Evolutionary conservation across 2,329 filamentous ascomycete species (phyloP).

Genomic region (Colletotrichum filicis): DNA sequence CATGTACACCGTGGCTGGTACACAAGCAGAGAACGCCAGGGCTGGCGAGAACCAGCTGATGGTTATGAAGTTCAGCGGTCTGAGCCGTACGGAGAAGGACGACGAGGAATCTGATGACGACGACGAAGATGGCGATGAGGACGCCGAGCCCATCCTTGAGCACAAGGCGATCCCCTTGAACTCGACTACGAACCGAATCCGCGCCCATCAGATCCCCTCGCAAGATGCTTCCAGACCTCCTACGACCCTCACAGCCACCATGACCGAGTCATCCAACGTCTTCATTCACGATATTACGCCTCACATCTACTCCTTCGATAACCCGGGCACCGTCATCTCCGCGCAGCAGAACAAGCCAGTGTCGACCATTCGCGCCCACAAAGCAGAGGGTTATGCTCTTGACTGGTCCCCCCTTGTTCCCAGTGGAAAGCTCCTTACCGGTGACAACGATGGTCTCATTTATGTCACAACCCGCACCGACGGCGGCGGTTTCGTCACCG

Average conservation of each 20-base stretch:
- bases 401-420: slow-evolving; percentile 92
- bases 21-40: slow-evolving; percentile 82
- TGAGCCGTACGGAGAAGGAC: slow-evolving; percentile 85
- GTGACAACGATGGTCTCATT: slow-evolving; percentile 90
- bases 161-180: slow-evolving; percentile 87
- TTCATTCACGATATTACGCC: slow-evolving; percentile 95
- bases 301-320: slow-evolving; percentile 90
- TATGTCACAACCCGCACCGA: slow-evolving; percentile 88
- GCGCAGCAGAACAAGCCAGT: slow-evolving; percentile 89
- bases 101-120: slow-evolving; percentile 74
- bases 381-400: slow-evolving; percentile 93
- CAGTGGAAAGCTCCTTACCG: slow-evolving; percentile 87
- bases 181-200: slow-evolving; percentile 94
- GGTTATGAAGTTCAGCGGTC: slow-evolving; percentile 94
- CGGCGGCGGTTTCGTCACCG: slow-evolving; percentile 89
- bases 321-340: slow-evolving; percentile 82
- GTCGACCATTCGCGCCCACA: slow-evolving; percentile 89
- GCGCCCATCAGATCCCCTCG: slow-evolving; percentile 82
- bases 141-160: slow-evolving; percentile 91
- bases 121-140: slow-evolving; percentile 78
- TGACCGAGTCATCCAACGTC: slow-evolving; percentile 90
- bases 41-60: slow-evolving; percentile 92
- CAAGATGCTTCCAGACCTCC: slow-evolving; percentile 77
- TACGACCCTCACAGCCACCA: slow-evolving; percentile 87
- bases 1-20: slow-evolving; percentile 94